phyloP scores from a whole-genome alignment of 2,329 filamentous ascomycete genomes.

The Trichoderma endophyticum region DNA sequence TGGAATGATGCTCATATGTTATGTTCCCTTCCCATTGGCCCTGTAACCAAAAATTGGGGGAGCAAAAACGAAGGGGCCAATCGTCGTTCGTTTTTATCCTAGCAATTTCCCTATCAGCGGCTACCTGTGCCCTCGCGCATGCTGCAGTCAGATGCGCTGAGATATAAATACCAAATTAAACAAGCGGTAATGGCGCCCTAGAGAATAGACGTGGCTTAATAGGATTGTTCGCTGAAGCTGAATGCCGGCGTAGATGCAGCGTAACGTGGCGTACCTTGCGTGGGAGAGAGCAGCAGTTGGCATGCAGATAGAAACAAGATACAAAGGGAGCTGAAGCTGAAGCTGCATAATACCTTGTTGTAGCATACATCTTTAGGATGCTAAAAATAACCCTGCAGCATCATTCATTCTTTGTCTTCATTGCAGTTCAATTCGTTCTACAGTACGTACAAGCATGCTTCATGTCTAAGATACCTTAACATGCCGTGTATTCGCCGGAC shows the following conservation, averaged over 20 bases:
- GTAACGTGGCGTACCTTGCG: neutral
- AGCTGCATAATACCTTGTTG: neutral
- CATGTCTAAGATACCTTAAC: neutral
- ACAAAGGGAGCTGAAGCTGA: neutral
- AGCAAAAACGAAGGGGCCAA: neutral
- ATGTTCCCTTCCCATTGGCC: neutral
- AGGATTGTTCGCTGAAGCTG: neutral
- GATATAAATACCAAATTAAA: neutral
- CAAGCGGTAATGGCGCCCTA: neutral
- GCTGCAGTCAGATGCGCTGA: constrained; percentile 6
- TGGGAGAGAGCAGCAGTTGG: neutral
- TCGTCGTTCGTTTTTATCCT: neutral
- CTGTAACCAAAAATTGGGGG: neutral
- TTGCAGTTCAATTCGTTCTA: neutral
- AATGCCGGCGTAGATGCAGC: neutral
- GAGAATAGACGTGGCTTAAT: neutral
- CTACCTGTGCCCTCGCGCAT: neutral
- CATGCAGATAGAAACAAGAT: neutral
- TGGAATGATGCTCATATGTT: neutral
- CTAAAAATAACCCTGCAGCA: neutral
- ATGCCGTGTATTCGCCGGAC: neutral
- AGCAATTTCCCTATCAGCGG: neutral
- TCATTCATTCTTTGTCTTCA: neutral
- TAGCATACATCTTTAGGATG: neutral
- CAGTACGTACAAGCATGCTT: neutral